Conservation (phyloP, 164 flowering plant genomes). For the Santalum album region DNA sequence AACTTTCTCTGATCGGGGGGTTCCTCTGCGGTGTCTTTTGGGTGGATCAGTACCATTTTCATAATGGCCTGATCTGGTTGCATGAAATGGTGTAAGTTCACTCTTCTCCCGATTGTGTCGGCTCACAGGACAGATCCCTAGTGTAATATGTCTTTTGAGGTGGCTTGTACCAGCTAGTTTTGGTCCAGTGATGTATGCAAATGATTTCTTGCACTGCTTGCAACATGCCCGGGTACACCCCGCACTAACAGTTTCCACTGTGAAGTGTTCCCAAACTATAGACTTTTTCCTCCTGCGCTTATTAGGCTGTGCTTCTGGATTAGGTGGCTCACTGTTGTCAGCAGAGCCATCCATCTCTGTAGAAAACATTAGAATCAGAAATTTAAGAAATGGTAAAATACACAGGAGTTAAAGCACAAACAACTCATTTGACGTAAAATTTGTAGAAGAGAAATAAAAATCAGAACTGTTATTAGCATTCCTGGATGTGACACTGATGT, state of each 20-base stretch:
- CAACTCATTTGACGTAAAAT: no score
- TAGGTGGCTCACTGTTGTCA: conserved; percentile 24
- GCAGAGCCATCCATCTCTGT: conserved; percentile 18
- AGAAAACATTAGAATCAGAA: not conserved
- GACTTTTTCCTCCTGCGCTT: conserved; percentile 76
- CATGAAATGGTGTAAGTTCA: conserved; percentile 16
- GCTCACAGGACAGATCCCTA: conserved; percentile 53
- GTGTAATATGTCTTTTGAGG: conserved; percentile 69
- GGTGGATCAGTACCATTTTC: conserved; percentile 31
- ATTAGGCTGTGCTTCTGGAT: conserved; percentile 31
- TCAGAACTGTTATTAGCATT: no score
- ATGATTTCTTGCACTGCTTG: conserved; percentile 68
- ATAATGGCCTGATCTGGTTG: conserved; percentile 17
- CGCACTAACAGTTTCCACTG: conserved; percentile 33
- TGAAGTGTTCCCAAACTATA: conserved; percentile 86
- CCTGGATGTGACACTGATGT: no score
- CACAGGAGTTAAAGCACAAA: no score
- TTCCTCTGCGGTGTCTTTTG: conserved; percentile 31
- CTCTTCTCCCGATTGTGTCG: conserved; percentile 28
- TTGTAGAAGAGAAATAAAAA: no score
- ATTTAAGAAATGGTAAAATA: no score
- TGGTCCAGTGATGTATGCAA: conserved; percentile 69
- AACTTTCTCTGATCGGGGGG: conserved; percentile 18
- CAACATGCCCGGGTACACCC: conserved; percentile 64
- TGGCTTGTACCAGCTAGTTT: conserved; percentile 87